A percentile compares a stretch with the other conserved stretches of the same genome.
These are phyloP conservation scores for Mycena indigotica DNA, from an alignment of 768 basidiomycete genomes.

Conservation along the genomic window DNA sequence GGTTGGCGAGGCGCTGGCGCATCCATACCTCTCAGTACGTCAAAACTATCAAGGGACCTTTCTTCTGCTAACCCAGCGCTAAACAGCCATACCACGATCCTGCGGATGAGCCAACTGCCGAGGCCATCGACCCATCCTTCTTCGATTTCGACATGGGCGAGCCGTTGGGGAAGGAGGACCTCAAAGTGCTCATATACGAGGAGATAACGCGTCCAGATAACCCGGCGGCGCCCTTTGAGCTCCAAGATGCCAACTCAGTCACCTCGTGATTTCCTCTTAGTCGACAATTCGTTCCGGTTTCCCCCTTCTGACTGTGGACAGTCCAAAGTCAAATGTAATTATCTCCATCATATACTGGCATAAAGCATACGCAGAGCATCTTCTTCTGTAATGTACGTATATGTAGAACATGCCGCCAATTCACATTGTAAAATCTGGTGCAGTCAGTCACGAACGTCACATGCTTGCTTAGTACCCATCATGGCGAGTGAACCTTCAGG, in stretches of 20 bases:
- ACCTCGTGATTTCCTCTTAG: background rate
- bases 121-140: conserved; percentile 72
- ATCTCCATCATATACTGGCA: background rate
- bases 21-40: conserved; percentile 76
- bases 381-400: no score
- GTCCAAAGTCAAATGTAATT: background rate
- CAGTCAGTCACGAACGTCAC: no score
- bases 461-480: no score
- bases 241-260: conserved; percentile 6
- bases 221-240: conserved; percentile 19
- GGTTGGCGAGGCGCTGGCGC: conserved; percentile 82
- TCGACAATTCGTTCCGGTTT: background rate
- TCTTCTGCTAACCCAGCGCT: no score
- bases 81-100: conserved; percentile 85
- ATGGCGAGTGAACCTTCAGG: no score
- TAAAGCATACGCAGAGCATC: background rate
- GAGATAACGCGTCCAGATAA: conserved; percentile 46
- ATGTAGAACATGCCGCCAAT: no score
- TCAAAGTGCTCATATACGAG: conserved; percentile 63
- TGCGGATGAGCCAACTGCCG: conserved; percentile 84
- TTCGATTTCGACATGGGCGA: conserved; percentile 82
- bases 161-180: conserved; percentile 62
- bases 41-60: no score
- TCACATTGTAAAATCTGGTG: no score
- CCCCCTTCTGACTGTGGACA: conserved; percentile 1